These are phyloP conservation scores for Neurospora hispaniola DNA, from an alignment of 495 filamentous ascomycete species.

Conservation along the genomic window DNA sequence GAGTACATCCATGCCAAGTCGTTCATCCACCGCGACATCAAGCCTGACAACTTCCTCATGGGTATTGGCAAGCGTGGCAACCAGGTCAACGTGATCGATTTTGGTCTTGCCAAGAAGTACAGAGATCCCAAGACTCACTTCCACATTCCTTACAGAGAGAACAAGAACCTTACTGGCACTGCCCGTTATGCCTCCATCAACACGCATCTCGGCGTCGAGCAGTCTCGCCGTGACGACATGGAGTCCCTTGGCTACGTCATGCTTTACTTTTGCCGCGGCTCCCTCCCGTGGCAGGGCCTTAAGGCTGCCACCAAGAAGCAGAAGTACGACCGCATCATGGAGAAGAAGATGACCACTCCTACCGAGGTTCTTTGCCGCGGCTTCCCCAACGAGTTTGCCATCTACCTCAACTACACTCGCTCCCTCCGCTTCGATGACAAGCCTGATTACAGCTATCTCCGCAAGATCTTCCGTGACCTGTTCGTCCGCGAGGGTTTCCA, in stretches of 20 bases:
- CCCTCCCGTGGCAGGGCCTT: constrained; percentile 96
- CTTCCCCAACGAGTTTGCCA: constrained; percentile 99
- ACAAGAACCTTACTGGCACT: constrained; percentile 99
- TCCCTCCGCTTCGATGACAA: constrained; percentile 99
- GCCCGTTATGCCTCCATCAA: constrained; percentile 99
- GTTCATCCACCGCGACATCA: constrained; percentile 99
- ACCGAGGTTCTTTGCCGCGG: constrained; percentile 98
- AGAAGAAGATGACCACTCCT: constrained; percentile 99
- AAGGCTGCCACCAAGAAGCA: constrained; percentile 99
- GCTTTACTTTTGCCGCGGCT: constrained; percentile 99
- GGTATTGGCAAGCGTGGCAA: constrained; percentile 99
- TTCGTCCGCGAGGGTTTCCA: constrained; percentile 99
- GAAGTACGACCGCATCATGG: constrained; percentile 99
- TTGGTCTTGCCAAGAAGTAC: constrained; percentile 99
- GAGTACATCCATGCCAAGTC: constrained; percentile 99
- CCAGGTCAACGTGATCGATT: constrained; percentile 99
- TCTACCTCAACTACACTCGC: constrained; percentile 98
- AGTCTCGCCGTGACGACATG: constrained; percentile 99
- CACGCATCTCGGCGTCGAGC: constrained; percentile 96
- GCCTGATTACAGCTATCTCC: constrained; percentile 98
- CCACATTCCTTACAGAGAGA: constrained; percentile 99
- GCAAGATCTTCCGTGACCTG: constrained; percentile 99
- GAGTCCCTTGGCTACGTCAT: constrained; percentile 99
- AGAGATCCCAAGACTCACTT: constrained; percentile 99
- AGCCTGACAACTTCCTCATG: constrained; percentile 99